Conservation (phyloP, 1,284 basidiomycete genomes). For the Vanrija pseudolonga region DNA sequence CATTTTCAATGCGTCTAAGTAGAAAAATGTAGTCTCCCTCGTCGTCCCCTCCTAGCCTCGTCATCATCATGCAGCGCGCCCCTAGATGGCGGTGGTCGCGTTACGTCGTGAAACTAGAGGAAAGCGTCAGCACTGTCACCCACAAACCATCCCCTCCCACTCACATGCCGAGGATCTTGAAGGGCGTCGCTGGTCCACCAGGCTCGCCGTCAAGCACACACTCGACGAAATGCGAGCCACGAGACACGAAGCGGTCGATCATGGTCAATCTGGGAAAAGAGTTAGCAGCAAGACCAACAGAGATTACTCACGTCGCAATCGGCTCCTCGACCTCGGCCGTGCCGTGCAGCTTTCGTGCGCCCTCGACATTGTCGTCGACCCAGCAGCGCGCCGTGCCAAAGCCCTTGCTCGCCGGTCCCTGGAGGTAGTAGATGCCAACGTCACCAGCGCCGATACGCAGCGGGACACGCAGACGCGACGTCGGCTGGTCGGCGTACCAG, state of each 20-base stretch:
- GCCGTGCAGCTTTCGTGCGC: slow-evolving; percentile 48
- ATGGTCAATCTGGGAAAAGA: slow-evolving; percentile 56
- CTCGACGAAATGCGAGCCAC: slow-evolving; percentile 77
- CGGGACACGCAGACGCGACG: slow-evolving; percentile 40
- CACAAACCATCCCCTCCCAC: neutral
- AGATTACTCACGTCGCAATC: slow-evolving; percentile 20
- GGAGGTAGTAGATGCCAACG: slow-evolving; percentile 51
- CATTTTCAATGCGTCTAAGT: too few species aligned
- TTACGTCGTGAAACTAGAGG: slow-evolving; percentile 4
- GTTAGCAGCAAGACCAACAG: slow-evolving; percentile 20
- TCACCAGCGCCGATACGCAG: slow-evolving; percentile 49
- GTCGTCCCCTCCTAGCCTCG: too few species aligned
- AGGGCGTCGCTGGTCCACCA: slow-evolving; percentile 59
- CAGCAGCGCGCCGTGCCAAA: slow-evolving; percentile 48
- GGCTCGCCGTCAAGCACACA: slow-evolving; percentile 73
- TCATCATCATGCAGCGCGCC: too few species aligned
- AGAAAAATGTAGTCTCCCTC: too few species aligned
- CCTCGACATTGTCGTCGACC: slow-evolving; percentile 51
- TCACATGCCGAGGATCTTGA: slow-evolving; percentile 72
- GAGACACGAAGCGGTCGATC: slow-evolving; percentile 69
- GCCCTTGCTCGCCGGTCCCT: slow-evolving; percentile 42
- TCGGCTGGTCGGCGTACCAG: slow-evolving; percentile 65
- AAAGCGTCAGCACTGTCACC: neutral
- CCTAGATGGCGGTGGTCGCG: neutral
- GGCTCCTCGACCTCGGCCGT: slow-evolving; percentile 36